These are phyloP conservation scores for Schizosaccharomyces cryophilus DNA, from an alignment of 805 yeast species.

Conservation along the genomic window DNA sequence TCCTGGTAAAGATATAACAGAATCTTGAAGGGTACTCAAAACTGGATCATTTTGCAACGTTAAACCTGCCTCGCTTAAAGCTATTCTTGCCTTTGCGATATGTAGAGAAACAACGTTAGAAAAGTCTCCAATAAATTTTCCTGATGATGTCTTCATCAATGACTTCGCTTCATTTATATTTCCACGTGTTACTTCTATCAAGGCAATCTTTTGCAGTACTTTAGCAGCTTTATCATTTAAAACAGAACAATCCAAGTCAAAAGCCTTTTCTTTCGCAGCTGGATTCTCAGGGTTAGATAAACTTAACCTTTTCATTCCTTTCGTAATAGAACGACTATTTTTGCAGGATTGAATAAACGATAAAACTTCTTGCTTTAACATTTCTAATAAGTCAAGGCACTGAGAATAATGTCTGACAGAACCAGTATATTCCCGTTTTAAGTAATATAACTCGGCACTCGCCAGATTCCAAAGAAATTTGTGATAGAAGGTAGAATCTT, in stretches of 20 bases:
- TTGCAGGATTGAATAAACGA: not conserved
- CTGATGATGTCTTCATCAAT: not conserved
- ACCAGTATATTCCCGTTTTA: not conserved
- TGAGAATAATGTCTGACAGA: not conserved
- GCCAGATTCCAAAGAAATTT: not conserved
- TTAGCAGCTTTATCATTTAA: not conserved
- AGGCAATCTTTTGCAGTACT: not conserved
- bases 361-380: not conserved
- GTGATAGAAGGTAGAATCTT: not conserved
- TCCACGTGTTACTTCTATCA: not conserved
- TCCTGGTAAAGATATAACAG: constrained; percentile 23
- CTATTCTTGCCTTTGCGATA: not conserved
- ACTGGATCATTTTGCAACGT: constrained; percentile 21
- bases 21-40: constrained; percentile 24
- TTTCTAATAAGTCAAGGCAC: not conserved
- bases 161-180: not conserved
- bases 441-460: not conserved
- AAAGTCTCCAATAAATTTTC: not conserved
- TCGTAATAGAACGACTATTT: not conserved
- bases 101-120: not conserved
- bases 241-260: not conserved
- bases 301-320: not conserved
- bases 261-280: not conserved
- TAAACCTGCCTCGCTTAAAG: not conserved
- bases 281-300: not conserved